A percentile compares a stretch with the other conserved stretches of the same genome.
Evolutionary conservation across 495 filamentous ascomycete genomes (phyloP).

Genomic region (Acidomyces sp.): DNA sequence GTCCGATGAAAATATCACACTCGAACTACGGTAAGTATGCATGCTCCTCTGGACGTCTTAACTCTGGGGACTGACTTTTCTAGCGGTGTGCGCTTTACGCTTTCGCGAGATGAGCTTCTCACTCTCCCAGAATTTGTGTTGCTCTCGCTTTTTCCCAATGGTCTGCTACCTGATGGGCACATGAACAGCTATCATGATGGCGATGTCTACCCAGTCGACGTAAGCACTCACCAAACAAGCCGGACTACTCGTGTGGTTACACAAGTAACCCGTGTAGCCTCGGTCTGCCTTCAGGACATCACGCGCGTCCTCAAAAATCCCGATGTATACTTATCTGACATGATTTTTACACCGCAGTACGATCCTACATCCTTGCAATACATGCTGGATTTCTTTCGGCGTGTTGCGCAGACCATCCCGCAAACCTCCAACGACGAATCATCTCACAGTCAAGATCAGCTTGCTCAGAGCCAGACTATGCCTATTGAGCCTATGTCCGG

Average conservation of each 20-base stretch:
- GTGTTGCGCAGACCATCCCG: slow-evolving; percentile 87
- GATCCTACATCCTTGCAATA: slow-evolving; percentile 92
- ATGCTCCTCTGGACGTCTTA: not conserved
- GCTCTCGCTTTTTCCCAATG: slow-evolving; percentile 96
- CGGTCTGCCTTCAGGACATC: slow-evolving; percentile 21
- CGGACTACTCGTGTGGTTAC: slow-evolving; percentile 17
- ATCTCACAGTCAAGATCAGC: slow-evolving; percentile 8
- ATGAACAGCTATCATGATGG: slow-evolving; percentile 86
- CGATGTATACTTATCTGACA: slow-evolving; percentile 46
- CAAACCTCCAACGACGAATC: slow-evolving; percentile 45
- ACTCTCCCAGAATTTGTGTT: slow-evolving; percentile 95
- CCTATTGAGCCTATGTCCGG: slow-evolving; percentile 55
- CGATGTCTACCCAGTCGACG: slow-evolving; percentile 93
- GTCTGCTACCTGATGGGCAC: slow-evolving; percentile 91
- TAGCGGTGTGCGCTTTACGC: slow-evolving; percentile 82
- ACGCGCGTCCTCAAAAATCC: slow-evolving; percentile 30
- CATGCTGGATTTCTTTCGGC: slow-evolving; percentile 98
- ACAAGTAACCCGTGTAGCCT: slow-evolving; percentile 21
- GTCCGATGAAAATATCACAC: slow-evolving; percentile 85
- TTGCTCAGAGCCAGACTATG: slow-evolving; percentile 35
- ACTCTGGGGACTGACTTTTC: slow-evolving; percentile 1
- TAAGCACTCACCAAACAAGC: slow-evolving; percentile 40
- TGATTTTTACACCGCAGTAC: slow-evolving; percentile 53
- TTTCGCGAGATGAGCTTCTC: slow-evolving; percentile 87
- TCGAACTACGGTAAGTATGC: slow-evolving; percentile 7